Percentiles rank a stretch among this genome's conserved stretches.
Conservation (phyloP, 306 rosid species). For the Inga leiocalycina region DNA sequence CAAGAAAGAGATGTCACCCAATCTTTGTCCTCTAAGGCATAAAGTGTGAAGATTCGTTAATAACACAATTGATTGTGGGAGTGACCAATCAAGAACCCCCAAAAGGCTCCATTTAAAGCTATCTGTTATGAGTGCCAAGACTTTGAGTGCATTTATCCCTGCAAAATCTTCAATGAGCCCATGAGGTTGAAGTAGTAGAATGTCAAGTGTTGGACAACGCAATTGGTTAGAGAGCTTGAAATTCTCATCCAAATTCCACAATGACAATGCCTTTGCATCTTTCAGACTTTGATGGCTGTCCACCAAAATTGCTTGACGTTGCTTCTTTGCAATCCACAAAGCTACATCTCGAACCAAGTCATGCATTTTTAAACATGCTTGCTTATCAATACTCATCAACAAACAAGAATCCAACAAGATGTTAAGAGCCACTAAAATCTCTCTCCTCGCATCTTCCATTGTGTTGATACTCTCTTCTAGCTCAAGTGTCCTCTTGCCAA, state of each 20-base stretch:
- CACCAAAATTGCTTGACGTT: neutral
- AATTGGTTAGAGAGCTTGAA: neutral
- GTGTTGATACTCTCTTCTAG: too few relatives aligned
- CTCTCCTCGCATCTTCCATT: neutral
- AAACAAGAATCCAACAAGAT: neutral
- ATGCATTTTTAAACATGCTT: neutral
- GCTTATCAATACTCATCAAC: accelerated
- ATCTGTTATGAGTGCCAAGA: neutral
- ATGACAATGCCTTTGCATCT: neutral
- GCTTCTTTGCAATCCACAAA: neutral
- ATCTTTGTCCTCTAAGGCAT: neutral
- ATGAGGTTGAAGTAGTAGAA: neutral
- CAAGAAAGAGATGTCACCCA: neutral
- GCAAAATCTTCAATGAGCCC: neutral
- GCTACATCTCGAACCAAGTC: constrained; percentile 1
- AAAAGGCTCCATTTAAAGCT: neutral
- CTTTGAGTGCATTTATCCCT: neutral
- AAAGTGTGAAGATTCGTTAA: neutral
- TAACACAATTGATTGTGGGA: neutral
- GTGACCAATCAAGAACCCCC: too few relatives aligned
- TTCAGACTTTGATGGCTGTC: neutral
- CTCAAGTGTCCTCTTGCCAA: accelerated
- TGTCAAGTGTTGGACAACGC: neutral
- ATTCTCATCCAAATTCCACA: neutral
- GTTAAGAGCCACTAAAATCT: neutral